Conservation (phyloP, 1,139 yeast species). For the Protomyces arabidopsidicola region DNA sequence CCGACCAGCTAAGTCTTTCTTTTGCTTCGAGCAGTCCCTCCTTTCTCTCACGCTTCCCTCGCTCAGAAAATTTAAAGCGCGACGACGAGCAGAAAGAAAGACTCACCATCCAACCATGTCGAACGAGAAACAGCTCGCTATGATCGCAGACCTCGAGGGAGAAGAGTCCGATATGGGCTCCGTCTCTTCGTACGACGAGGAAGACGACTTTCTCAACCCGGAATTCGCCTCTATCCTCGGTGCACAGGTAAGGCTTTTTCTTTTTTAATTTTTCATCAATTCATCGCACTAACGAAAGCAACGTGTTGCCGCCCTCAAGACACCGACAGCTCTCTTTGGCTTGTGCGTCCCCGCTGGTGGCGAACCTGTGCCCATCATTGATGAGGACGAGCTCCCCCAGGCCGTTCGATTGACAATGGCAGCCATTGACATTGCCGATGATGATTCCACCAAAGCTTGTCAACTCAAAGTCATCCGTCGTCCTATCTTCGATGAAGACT, state of each 20-base stretch:
- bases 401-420: conserved; percentile 91
- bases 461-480: conserved; percentile 67
- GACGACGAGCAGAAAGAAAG: neutral
- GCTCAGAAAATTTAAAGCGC: neutral
- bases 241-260: neutral
- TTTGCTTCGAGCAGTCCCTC: neutral
- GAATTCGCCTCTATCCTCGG: conserved; percentile 26
- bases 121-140: neutral
- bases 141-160: neutral
- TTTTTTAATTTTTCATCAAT: too few species aligned
- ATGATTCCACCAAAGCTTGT: conserved; percentile 73
- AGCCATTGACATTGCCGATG: conserved; percentile 84
- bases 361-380: conserved; percentile 67
- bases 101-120: neutral
- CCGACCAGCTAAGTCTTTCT: neutral
- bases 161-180: neutral
- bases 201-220: conserved; percentile 22
- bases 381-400: conserved; percentile 66
- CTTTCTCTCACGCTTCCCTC: neutral
- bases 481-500: conserved; percentile 43
- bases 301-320: conserved; percentile 19
- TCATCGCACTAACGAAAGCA: neutral
- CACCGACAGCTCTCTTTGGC: conserved; percentile 21
- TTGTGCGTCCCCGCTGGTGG: conserved; percentile 24
- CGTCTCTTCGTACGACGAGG: neutral